These are phyloP conservation scores for Microcos paniculata DNA, from an alignment of 345 rosid species.

Conservation along the genomic window DNA sequence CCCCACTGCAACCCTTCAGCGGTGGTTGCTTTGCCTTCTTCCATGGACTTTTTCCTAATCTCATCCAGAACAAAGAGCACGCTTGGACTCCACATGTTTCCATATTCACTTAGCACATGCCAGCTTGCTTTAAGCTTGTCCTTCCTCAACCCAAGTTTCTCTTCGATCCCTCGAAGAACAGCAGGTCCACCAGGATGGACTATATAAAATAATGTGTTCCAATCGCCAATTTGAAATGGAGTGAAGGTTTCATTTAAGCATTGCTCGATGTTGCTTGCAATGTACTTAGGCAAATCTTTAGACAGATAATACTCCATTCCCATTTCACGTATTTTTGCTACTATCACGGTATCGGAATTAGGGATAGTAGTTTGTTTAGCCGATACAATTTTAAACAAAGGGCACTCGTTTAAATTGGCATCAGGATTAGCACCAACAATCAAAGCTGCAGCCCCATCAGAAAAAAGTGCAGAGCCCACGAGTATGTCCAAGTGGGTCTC, in stretches of 20 bases:
- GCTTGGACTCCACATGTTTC: conserved; percentile 83
- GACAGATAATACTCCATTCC: conserved; percentile 71
- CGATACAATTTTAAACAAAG: conserved; percentile 57
- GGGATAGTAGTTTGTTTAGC: conserved; percentile 70
- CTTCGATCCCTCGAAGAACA: conserved; percentile 59
- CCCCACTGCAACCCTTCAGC: conserved; percentile 87
- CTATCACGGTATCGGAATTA: conserved; percentile 66
- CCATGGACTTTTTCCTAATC: conserved; percentile 55
- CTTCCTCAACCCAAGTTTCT: conserved; percentile 42
- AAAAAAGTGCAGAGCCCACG: conserved; percentile 69
- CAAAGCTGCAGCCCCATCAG: conserved; percentile 66
- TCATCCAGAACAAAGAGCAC: conserved; percentile 70
- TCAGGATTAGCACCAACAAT: conserved; percentile 65
- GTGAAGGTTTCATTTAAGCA: conserved; percentile 55
- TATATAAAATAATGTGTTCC: conserved; percentile 78
- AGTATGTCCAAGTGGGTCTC: conserved; percentile 67
- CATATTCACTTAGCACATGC: conserved; percentile 62
- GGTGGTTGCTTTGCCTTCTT: conserved; percentile 54
- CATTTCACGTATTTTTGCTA: conserved; percentile 69
- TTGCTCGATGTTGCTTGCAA: conserved; percentile 64
- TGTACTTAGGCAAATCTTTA: conserved; percentile 60
- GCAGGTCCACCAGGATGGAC: conserved; percentile 87
- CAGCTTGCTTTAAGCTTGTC: conserved; percentile 64
- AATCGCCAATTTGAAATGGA: conserved; percentile 63
- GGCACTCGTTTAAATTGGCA: conserved; percentile 35